Evolutionary conservation across 495 filamentous ascomycete species (phyloP), one percentile per base, ranked within the genome.

Genomic region (Cenococcum geophilum): DNA sequence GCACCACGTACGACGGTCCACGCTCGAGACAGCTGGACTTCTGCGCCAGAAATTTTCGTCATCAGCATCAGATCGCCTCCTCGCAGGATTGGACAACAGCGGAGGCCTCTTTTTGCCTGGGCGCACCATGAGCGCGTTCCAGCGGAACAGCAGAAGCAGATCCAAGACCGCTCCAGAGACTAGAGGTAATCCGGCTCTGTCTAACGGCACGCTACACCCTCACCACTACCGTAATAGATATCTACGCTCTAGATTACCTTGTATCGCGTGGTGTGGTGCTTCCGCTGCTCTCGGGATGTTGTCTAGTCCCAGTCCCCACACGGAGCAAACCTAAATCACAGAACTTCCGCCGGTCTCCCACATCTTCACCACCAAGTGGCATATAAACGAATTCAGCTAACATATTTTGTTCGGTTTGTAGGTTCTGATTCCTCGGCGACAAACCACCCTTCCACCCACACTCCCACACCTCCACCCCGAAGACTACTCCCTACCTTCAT

Each of bases 121-220:
- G 66, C 63, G 66, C 66, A 64, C 32, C 42, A 69, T 69, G 66
- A 69, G 66, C 60, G 66, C 63, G 66, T 52, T 63, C 48, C 66
- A 62, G 59, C 66, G 66, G 55, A 59, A 51, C 57, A 65, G 59
- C 57, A 68, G 66, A 59, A 69, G 66, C 63, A 69, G 37, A 49
- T 69, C 66, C 52, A 69, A 63, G 56, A 58, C 66, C 18, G 66
- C 63, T 49, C 63, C 62, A 16, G 57, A 63, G 32, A 34, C 59
- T 20, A 51, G 23, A n/a, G 37, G 12, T 35, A 55, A 59, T 61
- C 43, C 57, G 55, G 27, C 54, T 16, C 8, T 18, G 14, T 43
- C 37, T 21, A 56, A 60, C 37, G 56, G 66, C 65, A 59, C 42
- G 66, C 56, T 20, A 2, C 25, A 50, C n/a, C 32, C 6, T 32